These are phyloP conservation scores for Phylloporus sp. DNA, from an alignment of 768 basidiomycete genomes.

Conservation along the genomic window DNA sequence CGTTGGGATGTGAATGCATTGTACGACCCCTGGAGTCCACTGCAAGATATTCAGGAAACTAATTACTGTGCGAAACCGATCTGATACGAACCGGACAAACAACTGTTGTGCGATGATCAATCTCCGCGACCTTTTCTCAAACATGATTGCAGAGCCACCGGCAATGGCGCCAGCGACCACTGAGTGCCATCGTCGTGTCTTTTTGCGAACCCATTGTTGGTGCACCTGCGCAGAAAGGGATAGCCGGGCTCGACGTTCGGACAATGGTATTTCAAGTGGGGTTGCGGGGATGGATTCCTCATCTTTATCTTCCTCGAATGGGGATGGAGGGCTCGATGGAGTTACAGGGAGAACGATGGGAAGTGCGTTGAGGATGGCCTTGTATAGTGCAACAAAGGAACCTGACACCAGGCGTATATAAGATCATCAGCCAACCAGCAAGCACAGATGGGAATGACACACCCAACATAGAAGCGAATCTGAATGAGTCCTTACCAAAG, in stretches of 20 bases:
- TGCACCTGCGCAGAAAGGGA: slow-evolving; percentile 64
- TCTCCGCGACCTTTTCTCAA: slow-evolving; percentile 66
- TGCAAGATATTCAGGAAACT: slow-evolving; percentile 25
- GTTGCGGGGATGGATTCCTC: slow-evolving; percentile 10
- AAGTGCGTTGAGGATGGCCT: slow-evolving; percentile 71
- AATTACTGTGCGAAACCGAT: background rate
- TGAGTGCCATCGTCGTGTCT: slow-evolving; percentile 74
- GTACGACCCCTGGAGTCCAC: slow-evolving; percentile 87
- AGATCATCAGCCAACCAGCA: background rate
- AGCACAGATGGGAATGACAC: background rate
- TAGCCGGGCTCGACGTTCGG: slow-evolving; percentile 45
- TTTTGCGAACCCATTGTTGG: slow-evolving; percentile 58
- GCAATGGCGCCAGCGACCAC: slow-evolving; percentile 74
- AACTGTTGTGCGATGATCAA: slow-evolving; percentile 78
- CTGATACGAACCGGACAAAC: slow-evolving; percentile 63
- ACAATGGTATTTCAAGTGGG: slow-evolving; percentile 14
- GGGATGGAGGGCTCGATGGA: slow-evolving; percentile 19
- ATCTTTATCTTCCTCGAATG: slow-evolving; percentile 31
- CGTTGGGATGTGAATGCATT: slow-evolving; percentile 70
- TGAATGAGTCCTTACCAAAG: slow-evolving; percentile 76
- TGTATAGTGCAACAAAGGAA: slow-evolving; percentile 75
- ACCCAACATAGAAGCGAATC: slow-evolving; percentile 90
- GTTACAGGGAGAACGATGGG: slow-evolving; percentile 62
- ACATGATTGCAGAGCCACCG: slow-evolving; percentile 69
- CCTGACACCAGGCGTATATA: slow-evolving; percentile 37